Evolutionary conservation across 306 rosid species (phyloP).

Genomic region (Begonia peltatifolia): DNA sequence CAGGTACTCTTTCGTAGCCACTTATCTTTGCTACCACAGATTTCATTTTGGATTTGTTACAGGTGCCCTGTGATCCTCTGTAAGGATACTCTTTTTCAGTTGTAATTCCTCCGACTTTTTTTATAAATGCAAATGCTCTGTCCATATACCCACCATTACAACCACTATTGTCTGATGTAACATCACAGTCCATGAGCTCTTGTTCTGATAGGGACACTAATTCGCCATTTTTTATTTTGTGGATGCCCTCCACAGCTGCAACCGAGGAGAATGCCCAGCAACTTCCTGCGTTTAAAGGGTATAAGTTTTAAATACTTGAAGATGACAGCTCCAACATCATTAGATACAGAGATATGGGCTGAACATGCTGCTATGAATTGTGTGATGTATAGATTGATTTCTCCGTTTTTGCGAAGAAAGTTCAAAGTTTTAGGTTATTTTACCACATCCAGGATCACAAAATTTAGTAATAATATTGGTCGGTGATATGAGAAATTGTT

Average conservation of each 20-base stretch:
- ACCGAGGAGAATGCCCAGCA: slow-evolving; percentile 86
- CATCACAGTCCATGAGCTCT: slow-evolving; percentile 60
- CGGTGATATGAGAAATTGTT: no score
- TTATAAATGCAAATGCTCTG: slow-evolving; percentile 39
- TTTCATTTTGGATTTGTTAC: slow-evolving; percentile 18
- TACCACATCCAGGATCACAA: no score
- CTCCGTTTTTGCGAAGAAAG: no score
- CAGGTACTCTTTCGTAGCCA: slow-evolving; percentile 41
- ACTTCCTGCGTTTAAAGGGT: slow-evolving; percentile 35
- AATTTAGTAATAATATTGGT: no score
- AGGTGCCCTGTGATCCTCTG: slow-evolving; percentile 21
- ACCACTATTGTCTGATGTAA: slow-evolving; percentile 29
- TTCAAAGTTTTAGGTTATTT: no score
- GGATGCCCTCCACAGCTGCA: slow-evolving; percentile 72
- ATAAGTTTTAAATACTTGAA: slow-evolving; percentile 2
- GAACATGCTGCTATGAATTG: no score
- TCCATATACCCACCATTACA: slow-evolving; percentile 62
- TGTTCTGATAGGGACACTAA: slow-evolving; percentile 54
- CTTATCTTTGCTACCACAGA: slow-evolving; percentile 19
- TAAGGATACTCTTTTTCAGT: slow-evolving; percentile 40
- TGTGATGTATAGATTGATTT: no score
- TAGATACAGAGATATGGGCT: no score
- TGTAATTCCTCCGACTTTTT: slow-evolving; percentile 27
- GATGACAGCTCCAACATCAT: neutral
- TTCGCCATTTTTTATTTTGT: slow-evolving; percentile 43